These are phyloP conservation scores for Coelastrella sp. DNA, from an alignment of 139 green algal genomes.

Conservation along the genomic window DNA sequence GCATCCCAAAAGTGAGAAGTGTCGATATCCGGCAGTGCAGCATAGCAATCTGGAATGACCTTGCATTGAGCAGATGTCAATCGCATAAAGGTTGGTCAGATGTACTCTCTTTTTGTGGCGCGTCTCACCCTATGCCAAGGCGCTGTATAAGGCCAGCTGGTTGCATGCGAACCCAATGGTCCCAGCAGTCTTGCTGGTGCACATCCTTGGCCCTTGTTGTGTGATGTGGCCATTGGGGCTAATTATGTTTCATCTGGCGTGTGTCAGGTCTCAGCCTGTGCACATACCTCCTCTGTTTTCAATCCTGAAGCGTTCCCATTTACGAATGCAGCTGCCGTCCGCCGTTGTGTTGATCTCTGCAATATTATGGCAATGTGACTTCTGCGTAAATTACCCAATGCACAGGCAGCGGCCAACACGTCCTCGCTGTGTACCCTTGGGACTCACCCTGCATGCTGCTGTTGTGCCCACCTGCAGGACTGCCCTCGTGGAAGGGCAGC, in stretches of 20 bases:
- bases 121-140: neutral
- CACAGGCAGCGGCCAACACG: no score
- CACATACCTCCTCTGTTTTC: neutral
- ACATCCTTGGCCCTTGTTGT: no score
- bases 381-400: no score
- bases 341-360: no score
- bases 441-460: neutral
- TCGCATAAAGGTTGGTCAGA: neutral
- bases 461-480: neutral
- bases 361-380: no score
- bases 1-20: neutral
- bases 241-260: no score
- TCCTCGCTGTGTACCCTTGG: no score
- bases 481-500: neutral
- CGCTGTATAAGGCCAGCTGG: neutral
- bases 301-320: neutral
- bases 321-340: neutral
- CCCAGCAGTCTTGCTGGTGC: neutral
- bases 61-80: conserved; percentile 2
- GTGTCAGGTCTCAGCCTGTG: no score
- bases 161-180: neutral
- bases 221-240: no score
- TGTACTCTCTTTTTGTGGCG: neutral
- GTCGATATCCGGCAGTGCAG: neutral
- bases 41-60: neutral